phyloP scores from a whole-genome alignment of 2,329 filamentous ascomycete species.

The Diaporthe caulivora region DNA sequence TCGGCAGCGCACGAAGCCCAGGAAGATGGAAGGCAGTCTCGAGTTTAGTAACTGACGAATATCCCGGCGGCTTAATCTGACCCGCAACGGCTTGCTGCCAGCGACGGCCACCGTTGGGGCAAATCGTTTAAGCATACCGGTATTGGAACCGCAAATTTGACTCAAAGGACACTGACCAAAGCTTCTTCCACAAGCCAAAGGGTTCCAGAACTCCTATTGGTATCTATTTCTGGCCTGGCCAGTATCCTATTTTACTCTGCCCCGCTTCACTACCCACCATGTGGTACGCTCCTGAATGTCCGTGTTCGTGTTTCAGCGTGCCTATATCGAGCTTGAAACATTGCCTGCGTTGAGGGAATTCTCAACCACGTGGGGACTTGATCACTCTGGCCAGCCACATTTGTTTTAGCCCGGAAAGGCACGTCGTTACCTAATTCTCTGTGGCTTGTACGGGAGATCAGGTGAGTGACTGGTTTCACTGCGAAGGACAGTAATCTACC shows the following conservation, averaged over 20 bases:
- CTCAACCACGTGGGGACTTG: not conserved
- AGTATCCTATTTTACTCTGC: not conserved
- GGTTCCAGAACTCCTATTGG: not conserved
- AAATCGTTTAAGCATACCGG: not conserved
- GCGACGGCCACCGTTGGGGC: not conserved
- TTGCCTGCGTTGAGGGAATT: not conserved
- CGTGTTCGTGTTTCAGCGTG: slow-evolving; percentile 17
- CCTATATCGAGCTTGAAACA: slow-evolving; percentile 21
- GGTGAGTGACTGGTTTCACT: not conserved
- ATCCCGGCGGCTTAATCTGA: not conserved
- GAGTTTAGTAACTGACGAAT: not conserved
- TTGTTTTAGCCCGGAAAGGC: not conserved
- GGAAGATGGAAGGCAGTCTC: not conserved
- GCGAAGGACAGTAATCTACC: no score
- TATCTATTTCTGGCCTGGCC: slow-evolving; percentile 5
- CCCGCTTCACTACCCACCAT: not conserved
- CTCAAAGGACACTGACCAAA: not conserved
- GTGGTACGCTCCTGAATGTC: not conserved
- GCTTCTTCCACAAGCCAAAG: not conserved
- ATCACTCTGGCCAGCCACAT: not conserved
- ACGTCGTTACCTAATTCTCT: no score
- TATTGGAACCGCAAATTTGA: not conserved
- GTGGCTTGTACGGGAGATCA: not conserved
- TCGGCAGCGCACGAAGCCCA: not conserved
- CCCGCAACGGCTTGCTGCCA: not conserved